Evolutionary conservation across 2,329 filamentous ascomycete genomes (phyloP), one percentile per base, ranked within the genome.

Genomic region (Alternaria ventricosa): DNA sequence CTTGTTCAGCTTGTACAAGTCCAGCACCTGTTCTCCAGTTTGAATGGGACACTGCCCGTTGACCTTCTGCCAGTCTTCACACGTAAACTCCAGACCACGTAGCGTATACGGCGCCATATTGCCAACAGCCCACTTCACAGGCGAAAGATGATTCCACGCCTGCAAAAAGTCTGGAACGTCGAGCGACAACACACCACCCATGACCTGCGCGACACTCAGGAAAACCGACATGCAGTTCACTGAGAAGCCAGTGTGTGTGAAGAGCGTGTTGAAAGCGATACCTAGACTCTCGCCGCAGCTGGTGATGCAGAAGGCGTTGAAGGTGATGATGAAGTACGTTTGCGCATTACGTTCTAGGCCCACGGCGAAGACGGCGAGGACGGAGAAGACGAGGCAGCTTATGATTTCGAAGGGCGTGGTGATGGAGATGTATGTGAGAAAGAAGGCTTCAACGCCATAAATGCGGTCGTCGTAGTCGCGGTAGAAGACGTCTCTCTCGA

Each of bases 181-280:
- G 18, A 60, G 63, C 9, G 59, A 61, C 4, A 60, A 50, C 18
- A 63, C 55, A 18, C 65, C 72, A 71, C 77, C 87, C 85, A 94
- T 91, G 72, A 89, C 86, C 70, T 90, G 90, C 0, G 90, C 89
- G 8, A 94, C 86, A 0, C 88, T 89, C 4, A 94, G 83, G 18
- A 94, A 83, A 45, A 92, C 85, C 1, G 87, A 89, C 67, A 90
- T 92, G 60, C 92, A 80, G 69, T 92, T 93, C 62, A 94, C 87
- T 0, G 91, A 90, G 75, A 94, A 94, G 2, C 92, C 92, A 0
- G 90, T 91, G 73, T 94, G 91, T 33, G 82, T 81, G 75, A 93
- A 92, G 9, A 94, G 80, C 0, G 91, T 93, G 80, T 93, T 93
- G 83, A 94, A 94, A 81, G 93, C 88, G 73, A 94, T 93, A 1